phyloP scores from a whole-genome alignment of 176 grass and related monocot species.

The Carex parvula region DNA sequence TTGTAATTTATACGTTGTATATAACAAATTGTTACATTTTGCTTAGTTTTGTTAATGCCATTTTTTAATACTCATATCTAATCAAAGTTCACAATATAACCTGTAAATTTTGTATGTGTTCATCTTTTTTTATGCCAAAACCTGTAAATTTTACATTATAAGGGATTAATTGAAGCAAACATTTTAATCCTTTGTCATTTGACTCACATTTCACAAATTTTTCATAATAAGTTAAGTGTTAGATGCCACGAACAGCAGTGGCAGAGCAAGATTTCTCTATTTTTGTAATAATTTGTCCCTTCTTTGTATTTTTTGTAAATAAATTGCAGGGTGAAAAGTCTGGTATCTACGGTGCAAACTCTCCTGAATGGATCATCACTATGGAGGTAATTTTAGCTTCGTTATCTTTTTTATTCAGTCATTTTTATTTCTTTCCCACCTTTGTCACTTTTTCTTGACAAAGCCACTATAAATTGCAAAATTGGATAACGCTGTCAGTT shows the following conservation, averaged over 20 bases:
- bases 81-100: neutral
- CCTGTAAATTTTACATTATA: neutral
- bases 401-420: neutral
- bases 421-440: neutral
- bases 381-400: conserved; percentile 57
- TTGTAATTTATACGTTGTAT: neutral
- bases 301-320: neutral
- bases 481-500: neutral
- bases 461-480: neutral
- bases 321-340: conserved; percentile 49
- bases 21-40: neutral
- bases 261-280: neutral
- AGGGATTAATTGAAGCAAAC: neutral
- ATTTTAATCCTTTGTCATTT: neutral
- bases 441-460: neutral
- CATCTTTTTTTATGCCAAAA: neutral
- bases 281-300: neutral
- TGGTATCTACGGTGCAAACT: conserved; percentile 81
- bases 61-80: neutral
- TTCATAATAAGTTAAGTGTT: neutral
- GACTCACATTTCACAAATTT: conserved; percentile 19
- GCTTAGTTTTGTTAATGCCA: neutral
- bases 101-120: neutral
- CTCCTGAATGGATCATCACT: conserved; percentile 79
- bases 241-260: neutral